phyloP scores from a whole-genome alignment of 2,329 filamentous ascomycete genomes.

The Furcasterigmium sp. region DNA sequence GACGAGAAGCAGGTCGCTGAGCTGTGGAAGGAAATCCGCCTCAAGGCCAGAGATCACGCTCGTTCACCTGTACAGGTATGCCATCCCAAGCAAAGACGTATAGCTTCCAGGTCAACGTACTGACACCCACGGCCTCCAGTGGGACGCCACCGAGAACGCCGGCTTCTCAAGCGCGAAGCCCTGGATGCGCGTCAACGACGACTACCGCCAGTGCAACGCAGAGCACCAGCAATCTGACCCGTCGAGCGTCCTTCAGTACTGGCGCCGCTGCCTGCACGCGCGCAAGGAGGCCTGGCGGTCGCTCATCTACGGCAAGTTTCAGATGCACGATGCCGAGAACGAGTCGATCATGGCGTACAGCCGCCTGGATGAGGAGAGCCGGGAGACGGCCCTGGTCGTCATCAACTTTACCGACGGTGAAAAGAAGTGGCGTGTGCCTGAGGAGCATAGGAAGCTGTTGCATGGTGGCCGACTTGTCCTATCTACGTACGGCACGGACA shows the following conservation, averaged over 20 bases:
- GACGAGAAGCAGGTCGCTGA: not conserved
- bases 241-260: not conserved
- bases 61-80: conserved; percentile 1
- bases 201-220: not conserved
- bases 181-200: conserved; percentile 1
- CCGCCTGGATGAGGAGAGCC: conserved; percentile 5
- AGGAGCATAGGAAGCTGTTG: conserved; percentile 16
- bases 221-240: not conserved
- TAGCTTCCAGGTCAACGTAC: too few relatives aligned
- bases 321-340: conserved; percentile 1
- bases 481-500: conserved; percentile 1
- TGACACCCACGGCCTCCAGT: not conserved
- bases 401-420: conserved; percentile 25
- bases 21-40: not conserved
- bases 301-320: not conserved
- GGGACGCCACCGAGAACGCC: not conserved
- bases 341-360: not conserved
- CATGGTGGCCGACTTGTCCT: not conserved
- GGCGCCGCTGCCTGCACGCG: not conserved
- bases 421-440: conserved; percentile 17
- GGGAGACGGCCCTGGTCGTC: conserved; percentile 18
- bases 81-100: not conserved
- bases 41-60: conserved; percentile 1
- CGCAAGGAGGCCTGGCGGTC: not conserved
- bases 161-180: not conserved